phyloP scores from a whole-genome alignment of 2,329 filamentous ascomycete genomes.

The Hirsutella minnesotensis region DNA sequence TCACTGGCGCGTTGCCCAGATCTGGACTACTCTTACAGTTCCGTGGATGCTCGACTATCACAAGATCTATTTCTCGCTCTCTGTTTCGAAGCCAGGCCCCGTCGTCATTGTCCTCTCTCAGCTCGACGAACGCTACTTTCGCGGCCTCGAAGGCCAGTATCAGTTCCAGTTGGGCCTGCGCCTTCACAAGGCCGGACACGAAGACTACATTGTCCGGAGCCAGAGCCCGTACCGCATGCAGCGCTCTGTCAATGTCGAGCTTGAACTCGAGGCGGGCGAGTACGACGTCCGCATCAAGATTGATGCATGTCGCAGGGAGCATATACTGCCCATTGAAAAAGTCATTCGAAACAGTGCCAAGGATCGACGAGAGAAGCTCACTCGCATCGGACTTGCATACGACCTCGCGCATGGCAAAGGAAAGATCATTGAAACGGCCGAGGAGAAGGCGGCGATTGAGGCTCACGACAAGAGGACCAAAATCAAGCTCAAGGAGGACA shows the following conservation, averaged over 20 bases:
- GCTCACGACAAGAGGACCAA: conserved; percentile 31
- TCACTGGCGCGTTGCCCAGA: conserved; percentile 38
- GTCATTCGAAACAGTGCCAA: conserved; percentile 55
- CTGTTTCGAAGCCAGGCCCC: conserved; percentile 32
- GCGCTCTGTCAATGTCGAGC: conserved; percentile 65
- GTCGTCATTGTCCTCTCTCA: conserved; percentile 46
- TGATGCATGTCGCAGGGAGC: conserved; percentile 47
- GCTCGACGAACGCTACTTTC: conserved; percentile 45
- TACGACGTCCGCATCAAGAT: conserved; percentile 70
- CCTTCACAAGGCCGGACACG: conserved; percentile 34
- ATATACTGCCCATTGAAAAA: conserved; percentile 45
- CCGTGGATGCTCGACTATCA: conserved; percentile 45
- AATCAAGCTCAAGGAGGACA: conserved; percentile 21
- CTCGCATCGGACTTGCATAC: conserved; percentile 57
- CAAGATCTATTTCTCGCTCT: conserved; percentile 39
- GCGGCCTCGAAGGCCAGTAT: conserved; percentile 45
- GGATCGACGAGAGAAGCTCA: conserved; percentile 56
- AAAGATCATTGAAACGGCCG: conserved; percentile 32
- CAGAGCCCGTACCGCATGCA: conserved; percentile 48
- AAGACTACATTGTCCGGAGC: conserved; percentile 44
- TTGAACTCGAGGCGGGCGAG: conserved; percentile 60
- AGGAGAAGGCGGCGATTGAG: conserved; percentile 34
- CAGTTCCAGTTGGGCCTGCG: conserved; percentile 41
- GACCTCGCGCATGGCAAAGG: conserved; percentile 61
- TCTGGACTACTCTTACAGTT: conserved; percentile 40